These are phyloP conservation scores for Cystobasidium sp. DNA, from an alignment of 1,284 basidiomycete genomes.

Conservation along the genomic window DNA sequence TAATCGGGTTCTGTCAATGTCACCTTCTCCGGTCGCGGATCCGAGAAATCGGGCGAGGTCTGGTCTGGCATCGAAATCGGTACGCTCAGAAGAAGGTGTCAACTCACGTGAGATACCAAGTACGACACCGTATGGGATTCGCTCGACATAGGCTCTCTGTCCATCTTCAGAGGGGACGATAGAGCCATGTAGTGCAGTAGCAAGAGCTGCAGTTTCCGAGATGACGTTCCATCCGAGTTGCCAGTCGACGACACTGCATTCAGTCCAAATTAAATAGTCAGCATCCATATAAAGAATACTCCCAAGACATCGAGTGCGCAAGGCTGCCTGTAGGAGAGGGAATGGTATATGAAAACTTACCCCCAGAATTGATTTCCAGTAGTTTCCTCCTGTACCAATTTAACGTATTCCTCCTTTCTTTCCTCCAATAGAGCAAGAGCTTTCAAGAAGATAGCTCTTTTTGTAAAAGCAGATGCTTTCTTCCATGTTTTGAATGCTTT, in stretches of 20 bases:
- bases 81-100: neutral
- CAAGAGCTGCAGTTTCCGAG: conserved; percentile 44
- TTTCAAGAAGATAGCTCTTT: conserved; percentile 49
- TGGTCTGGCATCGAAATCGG: neutral
- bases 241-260: conserved; percentile 42
- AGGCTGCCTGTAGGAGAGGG: neutral
- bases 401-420: conserved; percentile 47
- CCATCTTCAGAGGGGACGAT: conserved; percentile 42
- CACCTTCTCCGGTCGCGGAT: no score
- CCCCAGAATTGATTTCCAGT: conserved; percentile 46
- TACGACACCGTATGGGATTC: conserved; percentile 53
- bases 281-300: neutral
- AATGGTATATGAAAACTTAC: conserved; percentile 10
- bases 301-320: neutral
- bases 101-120: conserved; percentile 49
- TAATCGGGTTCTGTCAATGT: no score
- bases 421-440: conserved; percentile 43
- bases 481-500: conserved; percentile 43
- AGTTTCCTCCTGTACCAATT: conserved; percentile 45
- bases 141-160: conserved; percentile 49
- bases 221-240: conserved; percentile 38
- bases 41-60: no score
- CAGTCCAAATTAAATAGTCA: neutral
- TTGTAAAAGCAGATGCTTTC: conserved; percentile 30
- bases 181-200: conserved; percentile 46